Evolutionary conservation across 371 early-diverging fungal genomes (phyloP).

Genomic region (Circinella umbellata): DNA sequence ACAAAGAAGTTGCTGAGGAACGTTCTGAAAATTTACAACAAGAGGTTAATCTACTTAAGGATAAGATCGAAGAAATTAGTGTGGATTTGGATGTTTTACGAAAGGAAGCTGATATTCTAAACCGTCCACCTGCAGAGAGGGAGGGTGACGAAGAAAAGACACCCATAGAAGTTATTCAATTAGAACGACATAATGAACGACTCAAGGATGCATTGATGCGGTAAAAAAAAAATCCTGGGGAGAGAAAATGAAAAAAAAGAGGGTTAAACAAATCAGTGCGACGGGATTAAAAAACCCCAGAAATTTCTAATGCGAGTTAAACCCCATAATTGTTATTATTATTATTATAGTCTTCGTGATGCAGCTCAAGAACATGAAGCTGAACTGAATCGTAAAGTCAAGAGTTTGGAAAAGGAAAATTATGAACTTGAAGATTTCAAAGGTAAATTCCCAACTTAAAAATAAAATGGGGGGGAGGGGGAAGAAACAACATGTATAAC

Average conservation of each 20-base stretch:
- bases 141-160: constrained; percentile 45
- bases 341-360: constrained; percentile 71
- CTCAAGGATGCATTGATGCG: constrained; percentile 85
- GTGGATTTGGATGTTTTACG: constrained; percentile 74
- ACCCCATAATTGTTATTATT: neutral
- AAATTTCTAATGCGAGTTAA: too few species aligned
- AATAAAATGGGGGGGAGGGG: neutral
- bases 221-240: constrained; percentile 28
- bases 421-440: constrained; percentile 60
- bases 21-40: constrained; percentile 77
- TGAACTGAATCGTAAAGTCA: constrained; percentile 68
- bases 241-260: neutral
- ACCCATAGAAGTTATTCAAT: constrained; percentile 66
- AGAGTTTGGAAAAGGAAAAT: constrained; percentile 74
- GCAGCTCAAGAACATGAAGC: constrained; percentile 76
- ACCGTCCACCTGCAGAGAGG: constrained; percentile 29
- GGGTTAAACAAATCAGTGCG: too few species aligned
- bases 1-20: constrained; percentile 94
- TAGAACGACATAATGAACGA: constrained; percentile 85
- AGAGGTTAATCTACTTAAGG: constrained; percentile 74
- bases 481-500: neutral
- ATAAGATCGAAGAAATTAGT: constrained; percentile 80
- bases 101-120: constrained; percentile 61
- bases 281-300: too few species aligned
- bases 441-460: constrained; percentile 3